A percentile compares a stretch with the other conserved stretches of the same genome.
These are phyloP conservation scores for Metroxylon sagu DNA, from an alignment of 176 grass and related monocot species.

Conservation along the genomic window DNA sequence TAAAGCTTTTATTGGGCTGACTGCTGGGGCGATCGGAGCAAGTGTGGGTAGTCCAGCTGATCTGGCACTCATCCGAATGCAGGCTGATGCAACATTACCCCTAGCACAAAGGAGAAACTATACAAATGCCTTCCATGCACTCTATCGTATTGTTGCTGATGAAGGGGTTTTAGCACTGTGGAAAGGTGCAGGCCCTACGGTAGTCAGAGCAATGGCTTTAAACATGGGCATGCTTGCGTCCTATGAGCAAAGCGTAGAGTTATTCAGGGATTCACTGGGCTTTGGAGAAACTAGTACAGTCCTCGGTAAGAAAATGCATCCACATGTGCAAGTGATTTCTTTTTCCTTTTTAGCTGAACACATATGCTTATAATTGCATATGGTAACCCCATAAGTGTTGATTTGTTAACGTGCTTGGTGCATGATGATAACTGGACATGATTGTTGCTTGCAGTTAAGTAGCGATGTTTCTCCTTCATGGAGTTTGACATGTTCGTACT, in stretches of 20 bases:
- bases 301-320: conserved; percentile 39
- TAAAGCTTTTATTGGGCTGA: conserved; percentile 73
- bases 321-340: no score
- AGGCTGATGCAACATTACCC: conserved; percentile 86
- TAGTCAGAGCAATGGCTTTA: conserved; percentile 79
- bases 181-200: conserved; percentile 84
- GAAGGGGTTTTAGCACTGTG: conserved; percentile 87
- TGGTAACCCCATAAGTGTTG: no score
- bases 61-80: conserved; percentile 83
- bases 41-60: conserved; percentile 80
- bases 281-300: conserved; percentile 69
- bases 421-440: no score
- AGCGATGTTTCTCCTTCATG: no score
- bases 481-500: no score
- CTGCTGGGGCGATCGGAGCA: conserved; percentile 77
- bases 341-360: no score
- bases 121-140: conserved; percentile 81
- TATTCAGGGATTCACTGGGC: conserved; percentile 70
- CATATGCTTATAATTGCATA: no score
- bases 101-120: conserved; percentile 58
- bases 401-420: no score
- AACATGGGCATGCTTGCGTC: conserved; percentile 97
- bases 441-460: no score
- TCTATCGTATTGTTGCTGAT: conserved; percentile 68
- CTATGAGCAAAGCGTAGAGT: conserved; percentile 77